Conservation (phyloP, 257 asterid species). For the Lycium barbarum region DNA sequence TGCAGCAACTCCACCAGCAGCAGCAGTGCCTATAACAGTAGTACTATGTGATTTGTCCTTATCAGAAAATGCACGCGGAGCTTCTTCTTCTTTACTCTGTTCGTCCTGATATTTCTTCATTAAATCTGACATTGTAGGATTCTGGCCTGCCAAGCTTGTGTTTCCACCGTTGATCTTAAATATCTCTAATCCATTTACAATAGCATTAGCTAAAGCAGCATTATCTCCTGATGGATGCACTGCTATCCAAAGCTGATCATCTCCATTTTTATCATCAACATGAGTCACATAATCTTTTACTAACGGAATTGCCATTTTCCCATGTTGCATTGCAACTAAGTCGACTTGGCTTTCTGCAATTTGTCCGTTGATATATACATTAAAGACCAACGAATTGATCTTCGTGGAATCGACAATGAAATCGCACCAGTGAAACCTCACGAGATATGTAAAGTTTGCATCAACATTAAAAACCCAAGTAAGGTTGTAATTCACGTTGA, state of each 20-base stretch:
- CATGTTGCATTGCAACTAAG: slow-evolving; percentile 39
- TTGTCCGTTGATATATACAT: slow-evolving; percentile 64
- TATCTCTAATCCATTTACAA: slow-evolving; percentile 84
- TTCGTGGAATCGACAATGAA: slow-evolving; percentile 49
- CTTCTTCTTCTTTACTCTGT: slow-evolving; percentile 23
- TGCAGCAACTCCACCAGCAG: slow-evolving; percentile 86
- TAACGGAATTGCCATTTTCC: slow-evolving; percentile 46
- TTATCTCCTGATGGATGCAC: slow-evolving; percentile 52
- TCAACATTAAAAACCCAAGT: slow-evolving; percentile 84
- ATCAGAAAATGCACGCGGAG: slow-evolving; percentile 38
- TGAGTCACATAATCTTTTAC: slow-evolving; percentile 59
- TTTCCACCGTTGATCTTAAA: slow-evolving; percentile 71
- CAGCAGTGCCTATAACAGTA: slow-evolving; percentile 58
- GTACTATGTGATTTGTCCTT: slow-evolving; percentile 26
- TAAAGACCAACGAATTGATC: slow-evolving; percentile 66
- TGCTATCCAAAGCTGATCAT: slow-evolving; percentile 57
- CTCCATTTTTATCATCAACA: slow-evolving; percentile 42
- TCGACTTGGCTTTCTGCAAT: slow-evolving; percentile 61
- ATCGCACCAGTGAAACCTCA: slow-evolving; percentile 95
- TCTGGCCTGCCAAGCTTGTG: slow-evolving; percentile 75
- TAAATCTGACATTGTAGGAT: slow-evolving; percentile 76
- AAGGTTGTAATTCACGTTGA: slow-evolving; percentile 59
- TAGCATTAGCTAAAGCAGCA: slow-evolving; percentile 55
- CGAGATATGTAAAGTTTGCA: slow-evolving; percentile 69
- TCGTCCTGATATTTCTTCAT: slow-evolving; percentile 62